These are phyloP conservation scores for Pestalotiopsis sp. DNA, from an alignment of 2,329 filamentous ascomycete species.

Conservation along the genomic window DNA sequence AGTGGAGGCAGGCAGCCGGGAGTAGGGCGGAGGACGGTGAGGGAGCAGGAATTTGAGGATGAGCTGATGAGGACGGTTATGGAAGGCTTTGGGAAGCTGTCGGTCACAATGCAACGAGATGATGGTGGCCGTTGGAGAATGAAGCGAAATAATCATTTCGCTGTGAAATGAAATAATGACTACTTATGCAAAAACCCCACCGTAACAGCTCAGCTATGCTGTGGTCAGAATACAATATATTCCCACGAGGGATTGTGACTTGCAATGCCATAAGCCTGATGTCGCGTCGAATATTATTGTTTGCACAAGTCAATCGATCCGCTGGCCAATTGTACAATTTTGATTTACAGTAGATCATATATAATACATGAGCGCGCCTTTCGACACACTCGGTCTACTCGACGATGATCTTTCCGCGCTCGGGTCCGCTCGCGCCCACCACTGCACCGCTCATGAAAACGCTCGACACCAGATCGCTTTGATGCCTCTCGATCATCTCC, in stretches of 20 bases:
- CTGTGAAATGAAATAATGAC: constrained; percentile 12
- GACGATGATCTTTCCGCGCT: constrained; percentile 31
- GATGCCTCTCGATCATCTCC: constrained; percentile 72
- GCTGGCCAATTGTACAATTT: constrained; percentile 12
- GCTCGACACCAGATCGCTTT: constrained; percentile 63
- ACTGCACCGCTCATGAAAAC: constrained; percentile 46
- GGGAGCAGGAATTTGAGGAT: constrained; percentile 10
- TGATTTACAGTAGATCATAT: constrained; percentile 15
- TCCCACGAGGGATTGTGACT: background rate
- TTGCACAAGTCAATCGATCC: background rate
- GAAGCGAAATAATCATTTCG: constrained; percentile 7
- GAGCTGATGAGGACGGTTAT: constrained; percentile 10
- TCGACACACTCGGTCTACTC: constrained; percentile 22
- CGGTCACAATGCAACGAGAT: constrained; percentile 12
- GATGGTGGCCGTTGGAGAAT: constrained; percentile 11
- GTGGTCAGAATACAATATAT: background rate
- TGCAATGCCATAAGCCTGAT: too few relatives aligned
- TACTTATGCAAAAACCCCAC: background rate
- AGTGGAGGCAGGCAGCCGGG: background rate
- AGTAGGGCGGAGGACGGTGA: background rate
- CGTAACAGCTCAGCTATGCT: background rate
- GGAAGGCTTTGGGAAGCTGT: constrained; percentile 7
- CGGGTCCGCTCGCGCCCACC: constrained; percentile 16
- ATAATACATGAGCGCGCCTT: constrained; percentile 11
- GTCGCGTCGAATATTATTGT: background rate